phyloP scores from a whole-genome alignment of 139 green algal genomes.

The Desmodesmus armatus region DNA sequence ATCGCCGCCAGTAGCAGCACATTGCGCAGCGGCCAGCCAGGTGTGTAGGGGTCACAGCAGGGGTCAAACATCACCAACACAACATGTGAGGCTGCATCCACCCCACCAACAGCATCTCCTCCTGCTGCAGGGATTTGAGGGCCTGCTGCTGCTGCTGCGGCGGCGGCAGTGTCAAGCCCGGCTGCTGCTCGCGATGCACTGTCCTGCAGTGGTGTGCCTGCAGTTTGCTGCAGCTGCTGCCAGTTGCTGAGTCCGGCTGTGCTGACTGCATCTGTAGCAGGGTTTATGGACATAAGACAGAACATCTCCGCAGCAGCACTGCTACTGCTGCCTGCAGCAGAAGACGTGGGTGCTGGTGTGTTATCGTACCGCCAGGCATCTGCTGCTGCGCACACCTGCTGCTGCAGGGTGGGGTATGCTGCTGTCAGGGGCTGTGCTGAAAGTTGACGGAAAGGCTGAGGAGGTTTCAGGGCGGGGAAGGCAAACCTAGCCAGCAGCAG shows the following conservation, averaged over 20 bases:
- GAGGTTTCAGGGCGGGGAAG: slow-evolving; percentile 84
- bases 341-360: not conserved
- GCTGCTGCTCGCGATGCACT: not conserved
- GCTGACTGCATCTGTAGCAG: not conserved
- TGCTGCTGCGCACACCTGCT: slow-evolving; percentile 17
- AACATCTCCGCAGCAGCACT: slow-evolving; percentile 16
- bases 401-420: slow-evolving; percentile 17
- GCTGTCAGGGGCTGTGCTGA: not conserved
- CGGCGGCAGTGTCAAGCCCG: not conserved
- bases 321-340: slow-evolving; percentile 16
- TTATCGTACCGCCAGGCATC: not conserved
- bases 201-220: slow-evolving; percentile 9
- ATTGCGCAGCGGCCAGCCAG: slow-evolving; percentile 92
- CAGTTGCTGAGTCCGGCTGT: slow-evolving; percentile 1
- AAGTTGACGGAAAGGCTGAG: slow-evolving; percentile 62
- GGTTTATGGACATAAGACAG: slow-evolving; percentile 12
- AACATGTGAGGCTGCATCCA: not conserved
- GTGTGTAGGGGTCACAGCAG: slow-evolving; percentile 60
- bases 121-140: not conserved
- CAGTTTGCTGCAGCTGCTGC: not conserved
- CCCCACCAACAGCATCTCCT: no score
- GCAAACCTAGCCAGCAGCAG: slow-evolving; percentile 85
- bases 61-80: slow-evolving; percentile 80
- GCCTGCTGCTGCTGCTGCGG: slow-evolving; percentile 22
- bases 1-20: slow-evolving; percentile 77